These are phyloP conservation scores for Paramecium sexaurelia DNA, from an alignment of 73 alveolate genomes.

Conservation along the genomic window DNA sequence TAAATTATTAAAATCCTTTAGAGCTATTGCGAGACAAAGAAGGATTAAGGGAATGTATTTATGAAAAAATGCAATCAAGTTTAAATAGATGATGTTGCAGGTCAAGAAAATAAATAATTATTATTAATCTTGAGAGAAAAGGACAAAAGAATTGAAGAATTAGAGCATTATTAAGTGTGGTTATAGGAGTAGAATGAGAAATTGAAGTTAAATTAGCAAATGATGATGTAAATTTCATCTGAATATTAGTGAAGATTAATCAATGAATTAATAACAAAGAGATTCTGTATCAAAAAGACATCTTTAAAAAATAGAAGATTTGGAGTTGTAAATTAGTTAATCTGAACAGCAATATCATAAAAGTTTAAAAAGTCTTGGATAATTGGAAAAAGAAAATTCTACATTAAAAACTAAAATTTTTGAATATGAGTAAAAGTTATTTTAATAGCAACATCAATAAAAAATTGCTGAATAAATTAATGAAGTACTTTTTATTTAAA, in stretches of 20 bases:
- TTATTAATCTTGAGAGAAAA: neutral
- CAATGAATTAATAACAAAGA: neutral
- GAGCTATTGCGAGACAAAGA: slow-evolving; percentile 9
- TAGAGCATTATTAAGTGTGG: slow-evolving; percentile 10
- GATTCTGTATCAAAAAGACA: neutral
- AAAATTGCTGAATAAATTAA: neutral
- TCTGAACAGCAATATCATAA: slow-evolving; percentile 3
- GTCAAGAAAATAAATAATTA: neutral
- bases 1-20: neutral
- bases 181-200: slow-evolving; percentile 45
- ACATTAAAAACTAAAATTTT: slow-evolving; percentile 3
- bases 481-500: neutral
- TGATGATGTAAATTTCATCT: slow-evolving; percentile 46
- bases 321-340: neutral
- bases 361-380: slow-evolving; percentile 20
- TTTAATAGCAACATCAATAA: neutral
- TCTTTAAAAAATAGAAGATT: neutral
- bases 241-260: slow-evolving; percentile 38
- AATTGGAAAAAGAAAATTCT: slow-evolving; percentile 29
- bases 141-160: slow-evolving; percentile 1
- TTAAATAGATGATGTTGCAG: neutral
- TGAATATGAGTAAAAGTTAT: slow-evolving; percentile 18
- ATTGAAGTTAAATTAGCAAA: slow-evolving; percentile 6
- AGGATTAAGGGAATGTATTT: neutral
- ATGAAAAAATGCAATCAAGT: slow-evolving; percentile 20